These are phyloP conservation scores for Neolentinus lepideus DNA, from an alignment of 1,284 basidiomycete species.

Conservation along the genomic window DNA sequence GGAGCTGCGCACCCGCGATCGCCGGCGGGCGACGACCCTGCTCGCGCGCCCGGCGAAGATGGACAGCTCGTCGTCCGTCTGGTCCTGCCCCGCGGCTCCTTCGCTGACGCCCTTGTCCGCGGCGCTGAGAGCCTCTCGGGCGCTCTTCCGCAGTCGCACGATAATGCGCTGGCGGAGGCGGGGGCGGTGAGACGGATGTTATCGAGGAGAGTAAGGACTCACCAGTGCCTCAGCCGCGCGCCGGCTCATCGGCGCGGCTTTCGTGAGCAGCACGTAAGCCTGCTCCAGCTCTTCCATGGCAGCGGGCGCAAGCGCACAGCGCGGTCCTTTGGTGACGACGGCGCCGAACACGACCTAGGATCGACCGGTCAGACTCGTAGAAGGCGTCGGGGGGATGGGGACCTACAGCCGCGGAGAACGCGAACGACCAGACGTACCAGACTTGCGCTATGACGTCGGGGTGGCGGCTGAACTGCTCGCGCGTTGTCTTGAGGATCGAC, in stretches of 20 bases:
- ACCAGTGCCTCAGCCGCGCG: conserved; percentile 62
- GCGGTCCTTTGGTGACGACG: conserved; percentile 57
- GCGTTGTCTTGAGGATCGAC: conserved; percentile 18
- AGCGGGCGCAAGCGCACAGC: conserved; percentile 57
- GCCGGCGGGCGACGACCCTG: background rate
- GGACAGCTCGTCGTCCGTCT: background rate
- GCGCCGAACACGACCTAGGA: conserved; percentile 57
- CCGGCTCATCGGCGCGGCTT: conserved; percentile 51
- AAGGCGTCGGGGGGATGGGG: too few relatives aligned
- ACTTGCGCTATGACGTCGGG: conserved; percentile 12
- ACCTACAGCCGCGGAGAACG: conserved; percentile 17
- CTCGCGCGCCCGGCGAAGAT: background rate
- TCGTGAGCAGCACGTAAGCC: conserved; percentile 55
- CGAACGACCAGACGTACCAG: conserved; percentile 16
- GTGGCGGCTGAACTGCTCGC: conserved; percentile 24
- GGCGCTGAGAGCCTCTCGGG: background rate
- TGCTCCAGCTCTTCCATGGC: conserved; percentile 52
- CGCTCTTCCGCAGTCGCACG: background rate
- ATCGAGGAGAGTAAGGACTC: conserved; percentile 15
- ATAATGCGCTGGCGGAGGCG: background rate
- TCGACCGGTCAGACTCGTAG: background rate
- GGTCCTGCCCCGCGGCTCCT: background rate
- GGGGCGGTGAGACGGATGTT: background rate
- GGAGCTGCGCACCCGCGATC: background rate
- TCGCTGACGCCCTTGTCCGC: background rate